Percentiles rank a stretch among this genome's conserved stretches.
These are phyloP conservation scores for Dothiorella sarmentorum DNA, from an alignment of 2,329 filamentous ascomycete species.

Conservation along the genomic window DNA sequence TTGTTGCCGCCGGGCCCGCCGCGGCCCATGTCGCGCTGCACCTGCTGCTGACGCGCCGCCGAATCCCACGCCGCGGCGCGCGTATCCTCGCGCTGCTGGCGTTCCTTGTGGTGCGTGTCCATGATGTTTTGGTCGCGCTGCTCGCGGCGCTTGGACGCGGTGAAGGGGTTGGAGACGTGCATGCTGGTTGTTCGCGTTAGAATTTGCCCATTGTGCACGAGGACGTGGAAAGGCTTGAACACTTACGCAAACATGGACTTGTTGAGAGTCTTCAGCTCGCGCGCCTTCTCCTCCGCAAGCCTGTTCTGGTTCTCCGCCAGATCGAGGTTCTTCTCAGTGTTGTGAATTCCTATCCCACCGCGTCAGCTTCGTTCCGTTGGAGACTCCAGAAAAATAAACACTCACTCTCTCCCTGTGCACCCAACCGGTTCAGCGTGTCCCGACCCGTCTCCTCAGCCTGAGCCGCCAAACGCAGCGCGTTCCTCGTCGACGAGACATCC, in stretches of 20 bases:
- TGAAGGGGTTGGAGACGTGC: conserved; percentile 53
- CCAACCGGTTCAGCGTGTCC: conserved; percentile 68
- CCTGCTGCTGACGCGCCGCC: conserved; percentile 61
- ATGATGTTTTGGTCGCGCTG: conserved; percentile 67
- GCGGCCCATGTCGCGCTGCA: conserved; percentile 51
- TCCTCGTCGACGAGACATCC: conserved; percentile 68
- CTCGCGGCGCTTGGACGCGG: conserved; percentile 53
- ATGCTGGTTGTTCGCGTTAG: conserved; percentile 19
- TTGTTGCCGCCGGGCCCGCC: conserved; percentile 52
- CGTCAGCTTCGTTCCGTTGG: neutral
- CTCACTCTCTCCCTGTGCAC: conserved; percentile 74
- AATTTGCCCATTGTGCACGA: too few relatives aligned
- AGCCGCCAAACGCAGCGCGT: conserved; percentile 64
- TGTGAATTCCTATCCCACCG: conserved; percentile 32
- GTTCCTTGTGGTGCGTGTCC: conserved; percentile 59
- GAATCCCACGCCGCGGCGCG: conserved; percentile 51
- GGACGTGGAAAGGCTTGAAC: conserved; percentile 23
- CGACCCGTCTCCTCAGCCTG: conserved; percentile 69
- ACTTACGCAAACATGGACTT: conserved; percentile 88
- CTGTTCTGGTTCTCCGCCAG: conserved; percentile 73
- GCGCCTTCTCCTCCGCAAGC: conserved; percentile 74
- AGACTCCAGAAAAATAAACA: neutral
- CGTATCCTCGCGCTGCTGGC: conserved; percentile 55
- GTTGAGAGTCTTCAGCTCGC: conserved; percentile 81
- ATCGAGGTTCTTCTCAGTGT: conserved; percentile 80